Evolutionary conservation across 148 eudicot species (phyloP), one percentile per base, ranked within the genome.

Genomic region (Diospyros kaki): DNA sequence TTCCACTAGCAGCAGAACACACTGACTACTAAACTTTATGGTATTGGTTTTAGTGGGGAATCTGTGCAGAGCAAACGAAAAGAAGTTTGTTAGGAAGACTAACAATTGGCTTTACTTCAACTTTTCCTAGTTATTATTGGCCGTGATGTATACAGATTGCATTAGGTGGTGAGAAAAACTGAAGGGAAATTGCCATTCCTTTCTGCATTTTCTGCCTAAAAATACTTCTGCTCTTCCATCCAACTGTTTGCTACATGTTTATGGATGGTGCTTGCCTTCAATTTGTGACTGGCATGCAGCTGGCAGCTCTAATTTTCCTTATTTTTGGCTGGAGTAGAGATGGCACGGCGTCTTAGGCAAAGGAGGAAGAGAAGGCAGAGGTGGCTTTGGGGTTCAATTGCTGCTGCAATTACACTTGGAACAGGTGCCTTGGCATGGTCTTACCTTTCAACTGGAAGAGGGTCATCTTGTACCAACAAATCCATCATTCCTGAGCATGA

Each of bases 311-410:
- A 38, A 53, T 58, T 9, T 44, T 69, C 15, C 40, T 4, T 11
- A 18, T 2, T 40, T 3, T 66, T 66, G 61, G 55, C 8, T n/a
- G 48, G 77, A 54, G 52, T 78, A 95, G 99, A 95, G 76, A 70
- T 77, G 11, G 86, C 96, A 68, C 82, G 99, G 64, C 87, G 77
- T 58, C 85, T 88, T 68, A 83, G 99, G 81, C 97, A 90, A 81
- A 89, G 67, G 73, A 87, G 86, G 82, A 92, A 87, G 83, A 89
- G 75, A 82, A 84, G 86, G 81, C 96, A 89, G 82, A 84, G 74
- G 77, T 92, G 93, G 99, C 69, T 89, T 42, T 95, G 93, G 96
- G 89, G 93, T 40, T 86, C 94, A 13, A 73, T 92, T 72, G 86
- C 89, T 18, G 81, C 88, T 75, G 84, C 89, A 71, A 81, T 92